Conservation (phyloP, 495 filamentous ascomycete genomes). For the Physcia stellaris region DNA sequence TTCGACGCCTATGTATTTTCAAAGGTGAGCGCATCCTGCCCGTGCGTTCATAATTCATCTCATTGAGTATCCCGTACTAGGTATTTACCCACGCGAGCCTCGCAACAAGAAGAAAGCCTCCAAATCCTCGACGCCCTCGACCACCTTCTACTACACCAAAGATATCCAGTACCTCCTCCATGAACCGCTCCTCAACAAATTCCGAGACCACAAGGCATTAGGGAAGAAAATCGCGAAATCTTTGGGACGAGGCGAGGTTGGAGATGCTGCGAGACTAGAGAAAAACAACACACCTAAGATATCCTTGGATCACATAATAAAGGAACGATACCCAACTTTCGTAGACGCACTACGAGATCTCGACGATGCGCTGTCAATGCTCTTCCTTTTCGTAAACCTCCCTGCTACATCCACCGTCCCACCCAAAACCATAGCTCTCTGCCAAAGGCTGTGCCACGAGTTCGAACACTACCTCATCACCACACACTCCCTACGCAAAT, state of each 20-base stretch:
- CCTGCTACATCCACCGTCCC: conserved; percentile 77
- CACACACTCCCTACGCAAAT: conserved; percentile 80
- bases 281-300: conserved; percentile 74
- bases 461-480: conserved; percentile 95
- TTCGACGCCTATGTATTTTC: conserved; percentile 96
- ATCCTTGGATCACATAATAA: conserved; percentile 89
- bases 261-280: conserved; percentile 72
- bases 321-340: conserved; percentile 96
- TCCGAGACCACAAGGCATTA: conserved; percentile 89
- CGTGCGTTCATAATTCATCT: not conserved
- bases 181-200: conserved; percentile 88
- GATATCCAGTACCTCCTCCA: conserved; percentile 97
- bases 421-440: conserved; percentile 82
- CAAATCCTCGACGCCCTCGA: conserved; percentile 75
- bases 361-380: conserved; percentile 90
- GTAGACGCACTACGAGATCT: conserved; percentile 87
- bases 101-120: conserved; percentile 92
- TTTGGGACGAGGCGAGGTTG: conserved; percentile 78
- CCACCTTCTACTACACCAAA: conserved; percentile 98
- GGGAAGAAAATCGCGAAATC: conserved; percentile 93
- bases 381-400: conserved; percentile 95
- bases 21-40: conserved; percentile 45
- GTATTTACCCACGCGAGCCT: conserved; percentile 94
- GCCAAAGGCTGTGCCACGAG: conserved; percentile 80
- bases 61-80: conserved; percentile 18